Base-by-base conservation (phyloP, 2,329 filamentous ascomycete species). In the Pseudogymnoascus destructans region DNA sequence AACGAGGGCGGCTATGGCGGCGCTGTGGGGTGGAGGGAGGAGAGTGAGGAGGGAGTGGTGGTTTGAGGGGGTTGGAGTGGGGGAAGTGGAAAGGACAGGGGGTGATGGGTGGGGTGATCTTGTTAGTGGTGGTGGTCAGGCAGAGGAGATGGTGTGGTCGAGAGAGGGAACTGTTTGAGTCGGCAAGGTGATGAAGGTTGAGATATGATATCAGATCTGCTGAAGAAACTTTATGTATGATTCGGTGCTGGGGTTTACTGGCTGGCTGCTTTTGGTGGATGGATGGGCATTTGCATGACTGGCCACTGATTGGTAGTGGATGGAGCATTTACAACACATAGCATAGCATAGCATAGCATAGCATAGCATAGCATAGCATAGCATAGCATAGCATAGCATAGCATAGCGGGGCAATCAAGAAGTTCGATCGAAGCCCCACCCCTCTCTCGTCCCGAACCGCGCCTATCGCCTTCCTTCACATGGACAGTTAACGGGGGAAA, bases 1-100 rank as follows among this genome's bases (percentile, higher is more conserved):
- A 2, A 95, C 89, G 0, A 75, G 89, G 58, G 82, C 85, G 54
- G 87, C 87, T 54, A 79, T 86, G 58, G 87, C 86, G 33, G 89
- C 89, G 0, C 73, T 91, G 0, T 89, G 93, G 68, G 87, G 87
- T 11, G 85, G 87, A 1, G 76, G 79, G 58, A 79, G 89, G 27
- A 80, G 74, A 2, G 87, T 84, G 6, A 77, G 88, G 40, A 76
- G 80, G 55, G 87, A 92, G 61, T 78, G 77, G 60, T 93, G 89
- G 76, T 92, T 95, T 66, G 74, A 78, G 0, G 74, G 77, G 2
- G 73, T 75, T 9, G 69, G 42, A 27, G 21, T 15, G 4, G 21
- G 13, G 7, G 42, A 49, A 15, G 42, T 49, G 6, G 42, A 49
- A n/a, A 27, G 21, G n/a, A 49, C 42, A 23, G 42, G 42, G 10